Base-by-base conservation (phyloP, 768 basidiomycete species). In the Coprinellus aureogranulatus region DNA sequence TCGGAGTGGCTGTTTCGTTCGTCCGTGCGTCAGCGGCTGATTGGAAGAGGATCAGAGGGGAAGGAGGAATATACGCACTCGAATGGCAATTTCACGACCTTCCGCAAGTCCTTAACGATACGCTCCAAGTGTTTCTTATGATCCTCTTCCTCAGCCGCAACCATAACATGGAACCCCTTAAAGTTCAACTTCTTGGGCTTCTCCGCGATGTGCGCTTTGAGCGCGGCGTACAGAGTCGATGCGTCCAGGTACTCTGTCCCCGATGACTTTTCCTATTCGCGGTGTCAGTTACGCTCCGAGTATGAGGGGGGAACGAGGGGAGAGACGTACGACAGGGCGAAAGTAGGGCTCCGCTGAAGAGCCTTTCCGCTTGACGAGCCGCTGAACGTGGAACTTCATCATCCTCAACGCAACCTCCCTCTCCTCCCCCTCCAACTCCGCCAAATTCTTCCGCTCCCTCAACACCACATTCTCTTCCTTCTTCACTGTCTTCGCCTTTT, bases 201-300 rank as follows among this genome's bases (percentile, higher is more conserved):
- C 2, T 59, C 59, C 0, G 58, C 41, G 8, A 37, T 26, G 18
- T 14, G 34, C 30, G 4, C 16, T 8, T 48, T 62, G 67, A 30
- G 69, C 55, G 64, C 63, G 2, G 62, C 60, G 60, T 72, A 74
- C 34, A 74, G 65, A 2, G 62, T 64, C 3, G 59, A 59, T 11
- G 73, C 71, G 4, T 60, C 66, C 56, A 71, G 72, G 27, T 70
- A 75, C 57, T 73, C 70, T 11, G 54, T 56, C 8, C 50, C 57
- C 37, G 28, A 18, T 18, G 1, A 16, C 22, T 23, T 22, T 53
- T 37, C 22, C n/a, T 30, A 3, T n/a, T 27, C 30, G 18, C 3
- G 27, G n/a, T 18, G 52, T 20, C 30, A 20, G 18, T 28, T 22
- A 51, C 23, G 41, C 56, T 59, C 26, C 2, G 26, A 25, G 27